These are phyloP conservation scores for Cladosporium austrohemisphaericum DNA, from an alignment of 2,329 filamentous ascomycete species.

Conservation along the genomic window DNA sequence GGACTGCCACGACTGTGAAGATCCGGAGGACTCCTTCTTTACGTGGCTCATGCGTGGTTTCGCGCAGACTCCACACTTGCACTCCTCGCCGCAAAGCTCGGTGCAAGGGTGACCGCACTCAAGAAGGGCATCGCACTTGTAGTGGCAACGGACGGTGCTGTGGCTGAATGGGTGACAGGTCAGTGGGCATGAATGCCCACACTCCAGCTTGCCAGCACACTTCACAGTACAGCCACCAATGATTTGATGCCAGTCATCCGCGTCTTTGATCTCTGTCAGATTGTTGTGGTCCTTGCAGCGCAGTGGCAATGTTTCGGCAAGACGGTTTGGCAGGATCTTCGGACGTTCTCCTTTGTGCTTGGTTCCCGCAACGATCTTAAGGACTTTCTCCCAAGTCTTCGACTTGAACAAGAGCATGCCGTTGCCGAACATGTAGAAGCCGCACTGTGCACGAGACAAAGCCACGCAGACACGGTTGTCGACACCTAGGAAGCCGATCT, in stretches of 20 bases:
- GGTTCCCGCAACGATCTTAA: conserved; percentile 27
- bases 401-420: conserved; percentile 45
- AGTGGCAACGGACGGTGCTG: conserved; percentile 27
- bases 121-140: conserved; percentile 33
- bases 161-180: conserved; percentile 51
- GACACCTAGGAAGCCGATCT: conserved; percentile 71
- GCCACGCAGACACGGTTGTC: conserved; percentile 61
- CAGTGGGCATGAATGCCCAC: conserved; percentile 52
- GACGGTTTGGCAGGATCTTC: conserved; percentile 19
- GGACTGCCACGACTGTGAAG: conserved; percentile 19
- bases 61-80: conserved; percentile 29
- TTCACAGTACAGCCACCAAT: conserved; percentile 51
- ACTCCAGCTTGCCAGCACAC: conserved; percentile 46
- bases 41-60: not conserved
- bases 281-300: conserved; percentile 28
- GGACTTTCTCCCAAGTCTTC: conserved; percentile 28
- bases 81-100: conserved; percentile 31
- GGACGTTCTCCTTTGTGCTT: conserved; percentile 19
- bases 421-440: conserved; percentile 84
- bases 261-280: conserved; percentile 32
- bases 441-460: conserved; percentile 67
- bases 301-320: conserved; percentile 24
- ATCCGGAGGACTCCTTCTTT: conserved; percentile 2
- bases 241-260: conserved; percentile 52
- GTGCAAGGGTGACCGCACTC: conserved; percentile 40